Evolutionary conservation across 192 early-diverging fungal genomes (phyloP), one percentile per base, ranked within the genome.

Genomic region (Spizellomyces sp.): DNA sequence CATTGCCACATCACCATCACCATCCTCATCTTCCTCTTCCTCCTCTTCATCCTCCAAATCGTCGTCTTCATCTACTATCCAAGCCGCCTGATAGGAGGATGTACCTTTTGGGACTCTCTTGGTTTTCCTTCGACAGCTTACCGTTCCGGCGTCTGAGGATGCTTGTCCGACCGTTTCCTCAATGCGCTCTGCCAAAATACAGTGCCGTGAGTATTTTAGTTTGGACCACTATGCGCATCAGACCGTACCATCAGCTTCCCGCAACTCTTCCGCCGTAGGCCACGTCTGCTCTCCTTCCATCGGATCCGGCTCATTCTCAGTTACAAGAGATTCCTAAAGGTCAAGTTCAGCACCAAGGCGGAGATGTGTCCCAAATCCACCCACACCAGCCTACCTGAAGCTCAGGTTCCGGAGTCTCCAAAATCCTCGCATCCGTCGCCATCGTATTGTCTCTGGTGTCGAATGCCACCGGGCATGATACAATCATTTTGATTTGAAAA

Each of bases 211-310:
- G 27, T 36, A 36, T 36, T 36, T 36, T 36, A 36, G 1, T 36
- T 36, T 36, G 27, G 27, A 36, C 3, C 27, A 2, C 1, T 36
- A 36, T 36, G 27, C 27, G 3, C 85, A 79, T 86, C 3, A 36
- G 27, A 36, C 27, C 27, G 27, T 36, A 36, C 27, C 27, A 70
- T 93, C 90, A 69, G 90, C 94, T 46, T 88, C 93, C 48, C 78
- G 84, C 78, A 96, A 79, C 80, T 99, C 97, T 77, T 98, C 92
- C 68, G 96, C 94, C 12, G 95, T 96, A 8, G 97, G 97, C 97
- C 97, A 99, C 43, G 97, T 99, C 78, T 99, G 97, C 82, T 99
- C 97, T 64, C 91, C 95, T 43, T 87, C 88, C 82, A 97, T 82
- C 62, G 90, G 84, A 84, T 96, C 90, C 9, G 92, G 92, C 68